Conservation (phyloP, 2,329 filamentous ascomycete species). For the Ascochyta koolunga region DNA sequence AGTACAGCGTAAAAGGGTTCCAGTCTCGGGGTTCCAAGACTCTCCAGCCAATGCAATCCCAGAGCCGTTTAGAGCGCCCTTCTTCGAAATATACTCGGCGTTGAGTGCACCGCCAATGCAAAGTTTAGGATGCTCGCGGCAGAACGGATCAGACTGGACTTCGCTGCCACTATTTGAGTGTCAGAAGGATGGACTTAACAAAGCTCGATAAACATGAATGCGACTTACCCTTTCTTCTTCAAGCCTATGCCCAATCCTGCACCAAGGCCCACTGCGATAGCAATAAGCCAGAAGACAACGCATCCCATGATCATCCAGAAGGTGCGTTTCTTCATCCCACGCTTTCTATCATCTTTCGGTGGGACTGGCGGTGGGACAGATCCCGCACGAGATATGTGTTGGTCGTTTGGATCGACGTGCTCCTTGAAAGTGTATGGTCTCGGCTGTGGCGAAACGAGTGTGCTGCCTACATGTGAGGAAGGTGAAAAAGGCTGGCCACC, state of each 20-base stretch:
- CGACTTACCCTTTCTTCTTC: constrained; percentile 34
- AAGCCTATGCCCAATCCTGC: constrained; percentile 43
- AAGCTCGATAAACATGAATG: background rate
- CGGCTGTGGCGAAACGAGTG: constrained; percentile 23
- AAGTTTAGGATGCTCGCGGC: constrained; percentile 33
- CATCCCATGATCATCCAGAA: constrained; percentile 31
- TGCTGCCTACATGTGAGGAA: constrained; percentile 25
- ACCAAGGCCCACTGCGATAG: constrained; percentile 46
- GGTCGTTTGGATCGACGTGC: constrained; percentile 27
- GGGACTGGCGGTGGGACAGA: constrained; percentile 21
- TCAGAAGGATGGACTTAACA: background rate
- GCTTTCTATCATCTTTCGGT: constrained; percentile 29
- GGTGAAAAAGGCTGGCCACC: constrained; percentile 21
- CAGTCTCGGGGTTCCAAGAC: constrained; percentile 47
- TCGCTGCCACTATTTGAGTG: constrained; percentile 1
- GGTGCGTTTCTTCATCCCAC: constrained; percentile 32
- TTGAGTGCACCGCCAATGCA: constrained; percentile 51
- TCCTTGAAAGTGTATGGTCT: constrained; percentile 33
- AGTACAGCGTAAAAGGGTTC: constrained; percentile 53
- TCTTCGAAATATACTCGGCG: constrained; percentile 46
- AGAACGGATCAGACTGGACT: constrained; percentile 27
- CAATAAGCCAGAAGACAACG: constrained; percentile 38
- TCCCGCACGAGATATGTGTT: constrained; percentile 16
- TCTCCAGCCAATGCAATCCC: constrained; percentile 54
- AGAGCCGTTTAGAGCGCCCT: constrained; percentile 56